phyloP scores from a whole-genome alignment of 1,139 yeast species.

The Blastobotrys apis region DNA sequence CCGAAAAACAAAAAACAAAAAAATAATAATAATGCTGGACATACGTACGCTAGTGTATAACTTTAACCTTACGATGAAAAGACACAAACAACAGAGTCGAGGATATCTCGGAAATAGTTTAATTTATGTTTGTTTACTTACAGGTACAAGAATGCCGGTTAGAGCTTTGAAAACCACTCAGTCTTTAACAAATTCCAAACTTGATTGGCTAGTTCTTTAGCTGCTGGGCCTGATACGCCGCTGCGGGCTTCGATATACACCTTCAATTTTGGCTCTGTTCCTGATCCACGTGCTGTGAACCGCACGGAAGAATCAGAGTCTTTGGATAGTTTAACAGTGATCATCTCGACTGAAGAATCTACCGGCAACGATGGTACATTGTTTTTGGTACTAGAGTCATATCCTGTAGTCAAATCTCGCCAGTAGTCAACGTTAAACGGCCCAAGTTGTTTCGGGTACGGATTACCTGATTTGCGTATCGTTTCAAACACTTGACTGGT shows the following conservation, averaged over 20 bases:
- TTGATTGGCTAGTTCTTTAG: slow-evolving; percentile 49
- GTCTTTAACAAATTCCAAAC: slow-evolving; percentile 61
- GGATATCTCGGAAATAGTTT: too few species aligned
- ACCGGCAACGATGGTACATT: slow-evolving; percentile 62
- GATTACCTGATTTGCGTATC: slow-evolving; percentile 36
- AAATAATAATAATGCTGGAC: not conserved
- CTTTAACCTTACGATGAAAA: too few species aligned
- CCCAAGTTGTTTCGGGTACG: slow-evolving; percentile 48
- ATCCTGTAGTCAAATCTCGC: slow-evolving; percentile 84
- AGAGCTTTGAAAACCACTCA: slow-evolving; percentile 37
- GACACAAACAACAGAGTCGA: too few species aligned
- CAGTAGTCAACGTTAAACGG: slow-evolving; percentile 53
- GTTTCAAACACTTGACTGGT: slow-evolving; percentile 52
- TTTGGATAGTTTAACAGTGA: slow-evolving; percentile 51
- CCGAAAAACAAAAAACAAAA: not conserved
- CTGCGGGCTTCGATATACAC: slow-evolving; percentile 76
- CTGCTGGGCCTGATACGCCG: slow-evolving; percentile 43
- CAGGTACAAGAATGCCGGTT: too few species aligned
- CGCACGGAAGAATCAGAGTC: slow-evolving; percentile 44
- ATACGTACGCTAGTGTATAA: too few species aligned
- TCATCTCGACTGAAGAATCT: slow-evolving; percentile 78
- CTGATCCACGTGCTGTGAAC: slow-evolving; percentile 89
- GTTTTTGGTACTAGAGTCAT: slow-evolving; percentile 61
- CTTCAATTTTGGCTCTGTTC: slow-evolving; percentile 93
- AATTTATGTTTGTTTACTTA: too few species aligned